Percentiles rank a stretch among this genome's conserved stretches.
Evolutionary conservation across 2,329 filamentous ascomycete species (phyloP).

Genomic region (Penicillium sp.): DNA sequence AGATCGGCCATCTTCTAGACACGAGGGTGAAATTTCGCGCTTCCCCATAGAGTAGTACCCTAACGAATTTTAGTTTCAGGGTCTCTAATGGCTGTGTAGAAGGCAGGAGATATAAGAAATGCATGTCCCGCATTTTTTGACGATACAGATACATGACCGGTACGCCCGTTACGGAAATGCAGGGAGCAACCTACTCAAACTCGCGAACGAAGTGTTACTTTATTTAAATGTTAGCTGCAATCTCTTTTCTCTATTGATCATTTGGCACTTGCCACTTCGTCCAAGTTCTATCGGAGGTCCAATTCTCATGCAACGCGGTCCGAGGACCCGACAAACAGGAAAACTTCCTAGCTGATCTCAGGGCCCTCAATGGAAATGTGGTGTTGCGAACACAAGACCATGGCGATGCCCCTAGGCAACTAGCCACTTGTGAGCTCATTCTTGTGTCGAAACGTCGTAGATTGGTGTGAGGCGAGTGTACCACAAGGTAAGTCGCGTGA

Average conservation of each 20-base stretch:
- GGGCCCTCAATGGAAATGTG: constrained; percentile 2
- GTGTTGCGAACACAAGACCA: not conserved
- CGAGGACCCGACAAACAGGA: constrained; percentile 6
- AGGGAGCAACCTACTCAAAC: constrained; percentile 16
- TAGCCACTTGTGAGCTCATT: constrained; percentile 3
- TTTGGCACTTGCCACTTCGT: constrained; percentile 8
- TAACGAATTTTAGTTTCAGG: constrained; percentile 9
- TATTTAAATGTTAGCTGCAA: not conserved
- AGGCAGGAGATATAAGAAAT: constrained; percentile 7
- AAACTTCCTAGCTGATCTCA: constrained; percentile 4
- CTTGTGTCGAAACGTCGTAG: not conserved
- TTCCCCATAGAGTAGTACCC: constrained; percentile 5
- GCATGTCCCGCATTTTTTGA: constrained; percentile 10
- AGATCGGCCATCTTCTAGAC: constrained; percentile 9
- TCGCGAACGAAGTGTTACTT: constrained; percentile 4
- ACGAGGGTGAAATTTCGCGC: not conserved
- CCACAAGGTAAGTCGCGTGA: not conserved
- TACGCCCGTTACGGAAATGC: constrained; percentile 8
- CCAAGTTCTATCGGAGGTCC: constrained; percentile 4
- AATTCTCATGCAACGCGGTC: constrained; percentile 6
- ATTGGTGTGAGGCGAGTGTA: not conserved
- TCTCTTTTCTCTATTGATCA: not conserved
- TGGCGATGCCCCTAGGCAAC: not conserved
- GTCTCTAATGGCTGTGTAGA: not conserved
- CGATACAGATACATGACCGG: constrained; percentile 13